phyloP scores from a whole-genome alignment of 176 grass and related monocot genomes.

The Oryza glaberrima region DNA sequence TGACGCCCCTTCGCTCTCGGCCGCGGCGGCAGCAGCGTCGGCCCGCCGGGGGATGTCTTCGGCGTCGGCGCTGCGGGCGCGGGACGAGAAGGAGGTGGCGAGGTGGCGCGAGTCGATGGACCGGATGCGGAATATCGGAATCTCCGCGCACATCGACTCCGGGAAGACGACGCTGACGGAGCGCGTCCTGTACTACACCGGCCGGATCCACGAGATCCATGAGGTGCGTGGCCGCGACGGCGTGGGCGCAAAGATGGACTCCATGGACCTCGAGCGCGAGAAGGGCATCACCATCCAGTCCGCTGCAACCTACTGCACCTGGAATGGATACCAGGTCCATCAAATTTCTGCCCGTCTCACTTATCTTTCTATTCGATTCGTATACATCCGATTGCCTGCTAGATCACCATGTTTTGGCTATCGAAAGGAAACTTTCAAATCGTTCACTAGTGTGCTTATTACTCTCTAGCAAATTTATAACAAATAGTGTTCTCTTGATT shows the following conservation, averaged over 20 bases:
- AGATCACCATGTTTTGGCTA: not conserved
- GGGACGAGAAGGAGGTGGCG: constrained; percentile 77
- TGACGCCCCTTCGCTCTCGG: constrained; percentile 36
- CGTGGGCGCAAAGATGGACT: constrained; percentile 97
- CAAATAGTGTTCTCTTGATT: not conserved
- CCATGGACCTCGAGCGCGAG: constrained; percentile 96
- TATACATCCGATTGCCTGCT: not conserved
- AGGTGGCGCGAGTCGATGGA: constrained; percentile 89
- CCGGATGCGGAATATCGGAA: constrained; percentile 92
- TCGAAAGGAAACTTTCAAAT: not conserved
- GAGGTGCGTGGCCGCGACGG: constrained; percentile 93
- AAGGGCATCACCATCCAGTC: constrained; percentile 99
- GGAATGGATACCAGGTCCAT: constrained; percentile 88
- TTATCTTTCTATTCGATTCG: not conserved
- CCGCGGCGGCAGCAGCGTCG: constrained; percentile 14
- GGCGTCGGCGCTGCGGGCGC: constrained; percentile 52
- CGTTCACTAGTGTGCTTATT: not conserved
- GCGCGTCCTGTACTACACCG: constrained; percentile 92
- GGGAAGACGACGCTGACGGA: constrained; percentile 97
- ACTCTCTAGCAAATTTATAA: not conserved
- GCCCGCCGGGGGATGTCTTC: constrained; percentile 52
- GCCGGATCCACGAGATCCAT: constrained; percentile 94
- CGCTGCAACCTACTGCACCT: constrained; percentile 94
- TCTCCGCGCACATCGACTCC: constrained; percentile 97
- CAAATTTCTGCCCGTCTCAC: not conserved